phyloP scores from a whole-genome alignment of 225 moss, liverwort and hornwort species.

The Bryum argenteum region DNA sequence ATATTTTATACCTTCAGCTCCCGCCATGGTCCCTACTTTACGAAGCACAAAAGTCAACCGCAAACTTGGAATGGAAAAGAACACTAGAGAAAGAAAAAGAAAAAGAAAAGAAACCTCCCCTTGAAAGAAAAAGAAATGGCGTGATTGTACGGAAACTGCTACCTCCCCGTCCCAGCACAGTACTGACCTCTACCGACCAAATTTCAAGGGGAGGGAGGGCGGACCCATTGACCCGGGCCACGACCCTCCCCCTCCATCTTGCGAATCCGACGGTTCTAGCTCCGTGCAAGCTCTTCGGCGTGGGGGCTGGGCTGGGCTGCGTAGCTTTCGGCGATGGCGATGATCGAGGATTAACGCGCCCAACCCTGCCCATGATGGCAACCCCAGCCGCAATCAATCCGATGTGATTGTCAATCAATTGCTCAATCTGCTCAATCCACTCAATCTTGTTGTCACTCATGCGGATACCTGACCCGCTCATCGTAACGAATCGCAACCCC shows the following conservation, averaged over 20 bases:
- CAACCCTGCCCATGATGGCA: not conserved
- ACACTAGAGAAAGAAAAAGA: too few relatives aligned
- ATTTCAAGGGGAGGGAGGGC: not conserved
- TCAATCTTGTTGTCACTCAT: not conserved
- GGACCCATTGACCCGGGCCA: not conserved
- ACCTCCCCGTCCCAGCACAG: not conserved
- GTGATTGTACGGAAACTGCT: too few relatives aligned
- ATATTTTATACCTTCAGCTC: too few relatives aligned
- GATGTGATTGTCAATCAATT: conserved; percentile 1
- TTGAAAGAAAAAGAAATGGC: too few relatives aligned
- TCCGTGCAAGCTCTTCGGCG: not conserved
- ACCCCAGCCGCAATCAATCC: conserved; percentile 18
- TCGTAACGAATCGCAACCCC: too few relatives aligned
- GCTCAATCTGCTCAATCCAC: not conserved
- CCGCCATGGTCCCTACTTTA: too few relatives aligned
- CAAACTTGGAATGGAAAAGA: too few relatives aligned
- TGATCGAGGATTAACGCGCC: not conserved
- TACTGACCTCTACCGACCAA: conserved; percentile 21
- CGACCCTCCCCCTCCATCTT: not conserved
- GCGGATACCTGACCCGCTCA: too few relatives aligned
- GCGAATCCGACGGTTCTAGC: not conserved
- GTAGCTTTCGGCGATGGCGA: not conserved
- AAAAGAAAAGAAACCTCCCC: too few relatives aligned
- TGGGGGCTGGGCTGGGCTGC: too few relatives aligned
- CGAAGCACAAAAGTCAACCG: too few relatives aligned